These are phyloP conservation scores for Mycena metata DNA, from an alignment of 768 basidiomycete species.

Conservation along the genomic window DNA sequence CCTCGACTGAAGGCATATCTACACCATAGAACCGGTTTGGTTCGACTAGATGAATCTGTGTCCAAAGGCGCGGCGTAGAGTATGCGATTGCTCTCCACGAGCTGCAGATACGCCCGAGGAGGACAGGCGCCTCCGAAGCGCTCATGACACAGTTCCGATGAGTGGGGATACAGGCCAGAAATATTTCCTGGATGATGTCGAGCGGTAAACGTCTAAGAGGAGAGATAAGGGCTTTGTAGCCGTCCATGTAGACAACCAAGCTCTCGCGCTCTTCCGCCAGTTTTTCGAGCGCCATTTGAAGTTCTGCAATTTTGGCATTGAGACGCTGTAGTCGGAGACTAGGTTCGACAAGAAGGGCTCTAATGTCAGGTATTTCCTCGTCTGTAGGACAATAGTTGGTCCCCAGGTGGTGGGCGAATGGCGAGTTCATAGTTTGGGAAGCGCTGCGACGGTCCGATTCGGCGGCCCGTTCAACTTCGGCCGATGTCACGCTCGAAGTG, in stretches of 20 bases:
- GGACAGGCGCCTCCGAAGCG: background rate
- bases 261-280: background rate
- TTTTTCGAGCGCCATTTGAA: background rate
- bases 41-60: background rate
- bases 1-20: background rate
- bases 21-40: background rate
- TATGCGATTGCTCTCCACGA: background rate
- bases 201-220: background rate
- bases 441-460: too few relatives aligned
- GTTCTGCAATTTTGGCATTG: background rate
- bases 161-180: background rate
- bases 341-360: background rate
- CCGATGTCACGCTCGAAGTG: too few relatives aligned
- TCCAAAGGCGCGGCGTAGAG: background rate
- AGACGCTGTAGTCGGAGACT: background rate
- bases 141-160: conserved; percentile 1
- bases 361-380: background rate
- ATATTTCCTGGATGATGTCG: background rate
- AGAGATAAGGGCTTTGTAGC: background rate
- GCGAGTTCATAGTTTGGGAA: background rate
- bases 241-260: background rate
- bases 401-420: background rate
- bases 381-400: background rate
- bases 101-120: background rate
- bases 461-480: too few relatives aligned